Conservation (phyloP, 139 green algal species). For the Chlorella vulgaris region DNA sequence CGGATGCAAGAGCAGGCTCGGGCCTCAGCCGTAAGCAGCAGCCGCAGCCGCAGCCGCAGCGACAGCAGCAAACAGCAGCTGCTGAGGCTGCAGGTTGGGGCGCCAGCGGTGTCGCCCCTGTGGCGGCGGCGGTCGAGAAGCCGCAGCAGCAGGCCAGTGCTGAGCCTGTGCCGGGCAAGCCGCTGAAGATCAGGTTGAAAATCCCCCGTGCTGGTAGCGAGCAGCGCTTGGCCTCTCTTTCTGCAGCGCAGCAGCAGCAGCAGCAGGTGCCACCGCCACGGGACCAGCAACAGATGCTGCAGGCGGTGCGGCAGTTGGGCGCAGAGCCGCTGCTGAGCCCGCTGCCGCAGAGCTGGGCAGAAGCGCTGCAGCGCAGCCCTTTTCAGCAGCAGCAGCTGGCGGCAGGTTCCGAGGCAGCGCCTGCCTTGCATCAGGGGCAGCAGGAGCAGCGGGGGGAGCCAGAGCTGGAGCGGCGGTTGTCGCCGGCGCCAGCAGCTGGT, state of each 20-base stretch:
- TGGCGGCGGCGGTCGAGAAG: background rate
- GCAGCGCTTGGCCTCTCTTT: background rate
- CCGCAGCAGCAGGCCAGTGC: background rate
- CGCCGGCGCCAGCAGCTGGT: too few species aligned
- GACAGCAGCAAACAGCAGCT: background rate
- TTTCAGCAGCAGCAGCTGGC: background rate
- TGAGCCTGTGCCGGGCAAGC: conserved; percentile 15
- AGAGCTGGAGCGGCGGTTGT: too few species aligned
- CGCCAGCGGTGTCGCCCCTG: background rate
- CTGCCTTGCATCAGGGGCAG: background rate
- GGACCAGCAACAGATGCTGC: background rate
- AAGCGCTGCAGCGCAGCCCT: background rate
- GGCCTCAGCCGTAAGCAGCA: background rate
- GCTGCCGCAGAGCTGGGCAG: background rate
- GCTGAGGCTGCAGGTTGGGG: background rate
- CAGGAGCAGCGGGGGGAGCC: too few species aligned
- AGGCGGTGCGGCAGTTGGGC: conserved; percentile 13
- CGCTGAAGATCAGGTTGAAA: conserved; percentile 12
- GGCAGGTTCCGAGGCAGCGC: background rate
- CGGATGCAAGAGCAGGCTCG: background rate
- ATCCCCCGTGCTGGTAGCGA: conserved; percentile 3
- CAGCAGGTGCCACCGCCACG: background rate
- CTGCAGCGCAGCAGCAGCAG: background rate
- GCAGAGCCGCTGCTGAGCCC: conserved; percentile 4
- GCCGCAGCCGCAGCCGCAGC: conserved; percentile 8